Conservation (phyloP, 768 basidiomycete genomes). For the Termitomyces sp. region DNA sequence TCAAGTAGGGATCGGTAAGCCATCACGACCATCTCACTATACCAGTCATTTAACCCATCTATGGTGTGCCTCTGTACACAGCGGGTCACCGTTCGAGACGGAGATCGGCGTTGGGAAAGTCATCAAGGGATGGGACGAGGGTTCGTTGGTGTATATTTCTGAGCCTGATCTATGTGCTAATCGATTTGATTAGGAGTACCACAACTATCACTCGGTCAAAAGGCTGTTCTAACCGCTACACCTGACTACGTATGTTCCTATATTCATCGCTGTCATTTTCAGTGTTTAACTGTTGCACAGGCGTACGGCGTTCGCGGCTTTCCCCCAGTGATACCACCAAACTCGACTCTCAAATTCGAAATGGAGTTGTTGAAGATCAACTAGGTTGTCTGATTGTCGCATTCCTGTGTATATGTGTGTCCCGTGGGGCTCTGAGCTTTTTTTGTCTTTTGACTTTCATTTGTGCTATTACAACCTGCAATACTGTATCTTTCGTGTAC, state of each 20-base stretch:
- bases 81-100: constrained; percentile 59
- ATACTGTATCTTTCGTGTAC: constrained; percentile 26
- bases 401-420: constrained; percentile 7
- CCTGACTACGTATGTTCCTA: constrained; percentile 69
- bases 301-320: constrained; percentile 75
- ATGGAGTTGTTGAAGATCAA: constrained; percentile 79
- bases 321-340: constrained; percentile 74
- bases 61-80: constrained; percentile 24
- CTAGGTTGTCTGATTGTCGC: constrained; percentile 12
- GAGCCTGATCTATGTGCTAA: constrained; percentile 9
- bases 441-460: constrained; percentile 12
- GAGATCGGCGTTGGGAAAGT: constrained; percentile 78
- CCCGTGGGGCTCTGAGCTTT: constrained; percentile 13
- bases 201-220: constrained; percentile 72
- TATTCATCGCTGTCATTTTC: not conserved
- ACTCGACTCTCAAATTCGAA: constrained; percentile 74
- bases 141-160: constrained; percentile 33
- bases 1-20: constrained; percentile 72
- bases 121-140: constrained; percentile 91
- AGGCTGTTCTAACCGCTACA: constrained; percentile 60
- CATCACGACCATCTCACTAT: constrained; percentile 9
- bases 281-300: constrained; percentile 28
- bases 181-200: constrained; percentile 55
- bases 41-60: constrained; percentile 1
- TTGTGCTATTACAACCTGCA: constrained; percentile 23